Conservation (phyloP, 345 rosid genomes). For the Eutrema japonicum region DNA sequence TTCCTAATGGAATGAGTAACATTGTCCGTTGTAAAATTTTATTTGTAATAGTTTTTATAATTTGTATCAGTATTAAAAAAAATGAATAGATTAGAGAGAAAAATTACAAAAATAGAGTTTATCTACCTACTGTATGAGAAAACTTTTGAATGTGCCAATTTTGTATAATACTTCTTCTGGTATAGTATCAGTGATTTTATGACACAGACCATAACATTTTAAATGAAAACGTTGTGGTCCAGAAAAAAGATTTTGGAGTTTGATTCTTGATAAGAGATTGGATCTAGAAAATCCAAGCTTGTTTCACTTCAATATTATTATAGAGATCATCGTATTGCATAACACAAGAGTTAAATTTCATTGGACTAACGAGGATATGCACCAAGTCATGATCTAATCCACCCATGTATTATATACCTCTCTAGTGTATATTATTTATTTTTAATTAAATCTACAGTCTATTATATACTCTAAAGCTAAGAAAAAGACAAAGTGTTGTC, state of each 20-base stretch:
- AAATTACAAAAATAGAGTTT: too few relatives aligned
- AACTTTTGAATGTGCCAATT: not conserved
- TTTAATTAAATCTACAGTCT: not conserved
- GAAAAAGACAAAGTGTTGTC: constrained; percentile 32
- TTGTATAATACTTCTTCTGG: not conserved
- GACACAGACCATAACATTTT: not conserved
- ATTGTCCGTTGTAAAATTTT: too few relatives aligned
- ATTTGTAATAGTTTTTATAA: too few relatives aligned
- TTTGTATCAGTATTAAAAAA: too few relatives aligned
- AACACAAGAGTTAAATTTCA: constrained; percentile 6
- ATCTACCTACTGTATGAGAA: too few relatives aligned
- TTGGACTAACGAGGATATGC: constrained; percentile 31
- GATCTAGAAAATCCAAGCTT: constrained; percentile 27
- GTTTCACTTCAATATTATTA: constrained; percentile 26
- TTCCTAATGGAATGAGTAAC: too few relatives aligned
- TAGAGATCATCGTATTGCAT: constrained; percentile 13
- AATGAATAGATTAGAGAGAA: too few relatives aligned
- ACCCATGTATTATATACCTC: constrained; percentile 14
- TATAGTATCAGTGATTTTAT: constrained; percentile 22
- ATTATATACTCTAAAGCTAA: constrained; percentile 16
- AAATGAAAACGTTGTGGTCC: constrained; percentile 2
- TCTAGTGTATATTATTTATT: constrained; percentile 5
- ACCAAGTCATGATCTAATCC: constrained; percentile 34
- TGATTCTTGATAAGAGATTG: constrained; percentile 41
- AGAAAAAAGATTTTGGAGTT: constrained; percentile 2